Evolutionary conservation across 108 stramenopile genomes (phyloP), one percentile per base, ranked within the genome.

Genomic region (Mayamaea pseudoterrestris): DNA sequence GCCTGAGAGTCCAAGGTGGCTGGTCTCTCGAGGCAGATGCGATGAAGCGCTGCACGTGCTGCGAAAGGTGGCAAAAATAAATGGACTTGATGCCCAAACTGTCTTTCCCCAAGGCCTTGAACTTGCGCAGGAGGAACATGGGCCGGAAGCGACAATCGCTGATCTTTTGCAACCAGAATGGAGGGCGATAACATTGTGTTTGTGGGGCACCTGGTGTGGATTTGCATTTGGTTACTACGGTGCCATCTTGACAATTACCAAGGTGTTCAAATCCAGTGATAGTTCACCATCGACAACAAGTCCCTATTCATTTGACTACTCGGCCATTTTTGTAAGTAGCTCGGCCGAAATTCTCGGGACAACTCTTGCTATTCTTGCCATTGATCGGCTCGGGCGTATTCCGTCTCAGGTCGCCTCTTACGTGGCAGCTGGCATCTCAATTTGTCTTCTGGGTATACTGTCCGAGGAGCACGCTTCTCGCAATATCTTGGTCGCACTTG

Each of bases 1-100:
- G 6, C 88, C 88, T 8, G 88, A 90, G 57, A 76, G 74, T 47
- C 80, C 83, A 0, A 47, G 75, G 27, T 90, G 88, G 88, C 58
- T 83, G 12, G 58, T 74, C 24, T 51, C 69, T 13, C 30, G 53
- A 29, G 88, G 88, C 5, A 61, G 68, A 26, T 45, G 50, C 25
- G 72, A 90, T 16, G 73, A 85, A 48, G 88, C 88, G 2, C 30
- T 71, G 41, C 32, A 37, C 7, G 62, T 79, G n/a, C 1, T 83
- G 2, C 55, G 82, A 52, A 30, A 57, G 11, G 77, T 69, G 17
- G 82, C 82, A 9, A 35, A 14, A 12, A 39, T 42, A 0, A 83
- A 79, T 54, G 58, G 68, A 0, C 26, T 31, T 2, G 44, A 57
- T 28, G 22, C 24, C 6, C 18, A 21, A 20, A 4, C 6, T 14